phyloP scores from a whole-genome alignment of 2,329 filamentous ascomycete genomes.

The Ophiostoma australiae region DNA sequence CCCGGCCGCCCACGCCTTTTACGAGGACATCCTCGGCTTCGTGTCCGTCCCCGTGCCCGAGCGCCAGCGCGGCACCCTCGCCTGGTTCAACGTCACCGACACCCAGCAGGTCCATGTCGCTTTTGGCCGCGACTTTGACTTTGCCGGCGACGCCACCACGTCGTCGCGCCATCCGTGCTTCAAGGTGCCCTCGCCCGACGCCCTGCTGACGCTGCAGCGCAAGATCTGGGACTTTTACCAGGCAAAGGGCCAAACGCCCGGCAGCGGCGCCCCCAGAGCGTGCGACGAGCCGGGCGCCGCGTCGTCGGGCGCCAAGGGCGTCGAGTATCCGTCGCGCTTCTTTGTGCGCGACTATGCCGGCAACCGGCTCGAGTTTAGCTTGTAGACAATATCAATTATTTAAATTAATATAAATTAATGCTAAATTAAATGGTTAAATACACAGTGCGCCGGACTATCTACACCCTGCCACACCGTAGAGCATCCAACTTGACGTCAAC shows the following conservation, averaged over 20 bases:
- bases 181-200: slow-evolving; percentile 43
- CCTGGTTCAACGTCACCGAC: slow-evolving; percentile 57
- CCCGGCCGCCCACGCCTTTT: slow-evolving; percentile 49
- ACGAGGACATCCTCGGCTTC: slow-evolving; percentile 52
- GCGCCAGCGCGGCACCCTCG: slow-evolving; percentile 46
- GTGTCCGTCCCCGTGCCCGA: slow-evolving; percentile 48
- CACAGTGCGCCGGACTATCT: neutral
- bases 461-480: neutral
- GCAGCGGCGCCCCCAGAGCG: slow-evolving; percentile 46
- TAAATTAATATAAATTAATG: neutral
- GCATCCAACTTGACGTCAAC: neutral
- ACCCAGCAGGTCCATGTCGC: slow-evolving; percentile 54
- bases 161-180: slow-evolving; percentile 57
- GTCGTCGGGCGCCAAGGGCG: slow-evolving; percentile 43
- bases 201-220: slow-evolving; percentile 44
- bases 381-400: too few species aligned
- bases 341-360: slow-evolving; percentile 57
- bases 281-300: slow-evolving; percentile 52
- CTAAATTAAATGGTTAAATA: neutral
- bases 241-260: slow-evolving; percentile 34
- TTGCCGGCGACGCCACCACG: slow-evolving; percentile 30
- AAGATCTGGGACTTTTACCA: slow-evolving; percentile 49
- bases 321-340: slow-evolving; percentile 57
- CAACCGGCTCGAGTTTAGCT: slow-evolving; percentile 50
- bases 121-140: slow-evolving; percentile 37